These are phyloP conservation scores for Halteria grandinella DNA, from an alignment of 73 alveolate genomes.

Conservation along the genomic window DNA sequence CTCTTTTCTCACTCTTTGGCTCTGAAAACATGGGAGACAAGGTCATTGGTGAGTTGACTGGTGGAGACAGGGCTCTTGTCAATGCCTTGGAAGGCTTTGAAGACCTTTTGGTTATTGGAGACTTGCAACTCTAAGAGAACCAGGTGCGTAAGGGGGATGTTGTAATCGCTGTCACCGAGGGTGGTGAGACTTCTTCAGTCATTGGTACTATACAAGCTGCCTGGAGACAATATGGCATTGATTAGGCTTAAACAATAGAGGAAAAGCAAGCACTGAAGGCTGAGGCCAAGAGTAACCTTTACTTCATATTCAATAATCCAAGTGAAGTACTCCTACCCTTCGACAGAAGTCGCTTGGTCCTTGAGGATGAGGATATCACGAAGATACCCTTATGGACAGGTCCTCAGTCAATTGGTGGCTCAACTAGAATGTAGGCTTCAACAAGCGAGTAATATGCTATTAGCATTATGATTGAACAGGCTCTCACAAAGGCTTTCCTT, in stretches of 20 bases:
- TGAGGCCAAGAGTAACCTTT: slow-evolving; percentile 2
- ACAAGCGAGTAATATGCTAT: slow-evolving; percentile 9
- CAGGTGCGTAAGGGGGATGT: slow-evolving; percentile 6
- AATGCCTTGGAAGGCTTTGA: slow-evolving; percentile 40
- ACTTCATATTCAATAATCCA: background rate
- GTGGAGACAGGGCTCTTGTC: slow-evolving; percentile 42
- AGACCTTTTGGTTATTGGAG: slow-evolving; percentile 23
- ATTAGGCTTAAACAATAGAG: background rate
- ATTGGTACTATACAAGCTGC: slow-evolving; percentile 31
- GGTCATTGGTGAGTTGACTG: slow-evolving; percentile 38
- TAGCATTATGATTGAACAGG: slow-evolving; percentile 20
- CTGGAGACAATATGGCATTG: background rate
- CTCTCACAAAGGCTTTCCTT: background rate
- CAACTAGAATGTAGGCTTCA: slow-evolving; percentile 50
- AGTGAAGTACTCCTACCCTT: background rate
- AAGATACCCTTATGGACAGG: slow-evolving; percentile 34
- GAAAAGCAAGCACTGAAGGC: too few species aligned
- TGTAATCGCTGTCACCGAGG: slow-evolving; percentile 33
- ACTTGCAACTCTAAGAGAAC: slow-evolving; percentile 23
- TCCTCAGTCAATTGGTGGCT: slow-evolving; percentile 23
- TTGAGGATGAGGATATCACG: slow-evolving; percentile 14
- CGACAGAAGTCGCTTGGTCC: slow-evolving; percentile 7
- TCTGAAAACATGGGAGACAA: background rate
- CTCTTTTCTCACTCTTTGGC: too few species aligned
- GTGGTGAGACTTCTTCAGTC: slow-evolving; percentile 46